Percentiles rank a stretch among this genome's conserved stretches.
These are phyloP conservation scores for Butyriboletus loyo DNA, from an alignment of 768 basidiomycete species.

Conservation along the genomic window DNA sequence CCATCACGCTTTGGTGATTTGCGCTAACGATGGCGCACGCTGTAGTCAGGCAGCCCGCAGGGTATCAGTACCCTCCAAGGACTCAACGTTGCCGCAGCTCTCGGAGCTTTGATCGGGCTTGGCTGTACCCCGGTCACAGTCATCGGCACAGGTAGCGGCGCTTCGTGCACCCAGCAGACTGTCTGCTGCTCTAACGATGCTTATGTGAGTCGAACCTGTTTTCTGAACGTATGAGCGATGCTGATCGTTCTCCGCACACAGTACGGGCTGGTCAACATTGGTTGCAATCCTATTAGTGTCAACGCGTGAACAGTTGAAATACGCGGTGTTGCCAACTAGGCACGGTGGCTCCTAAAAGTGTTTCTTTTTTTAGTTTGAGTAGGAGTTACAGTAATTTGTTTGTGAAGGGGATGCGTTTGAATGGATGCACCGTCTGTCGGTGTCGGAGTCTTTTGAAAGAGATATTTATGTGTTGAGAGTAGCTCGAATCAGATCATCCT, in stretches of 20 bases:
- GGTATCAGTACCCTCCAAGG: background rate
- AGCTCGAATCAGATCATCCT: too few species aligned
- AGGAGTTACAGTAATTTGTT: too few species aligned
- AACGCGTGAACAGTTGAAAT: background rate
- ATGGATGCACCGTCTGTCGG: too few species aligned
- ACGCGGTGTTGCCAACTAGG: background rate
- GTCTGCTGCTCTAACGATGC: conserved; percentile 15
- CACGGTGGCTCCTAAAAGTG: too few species aligned
- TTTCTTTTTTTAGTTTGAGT: too few species aligned
- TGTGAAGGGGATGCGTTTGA: too few species aligned
- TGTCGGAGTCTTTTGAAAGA: too few species aligned
- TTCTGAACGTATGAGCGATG: background rate
- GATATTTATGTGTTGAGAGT: too few species aligned
- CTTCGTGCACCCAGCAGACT: background rate
- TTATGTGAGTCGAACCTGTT: background rate
- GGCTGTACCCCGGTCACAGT: background rate
- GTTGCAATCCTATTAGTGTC: conserved; percentile 10
- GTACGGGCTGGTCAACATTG: conserved; percentile 10
- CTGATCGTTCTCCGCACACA: background rate
- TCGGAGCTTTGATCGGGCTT: conserved; percentile 5
- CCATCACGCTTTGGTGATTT: too few species aligned
- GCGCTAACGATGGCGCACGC: background rate
- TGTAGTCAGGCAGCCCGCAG: background rate
- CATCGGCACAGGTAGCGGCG: background rate
- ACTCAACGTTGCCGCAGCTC: background rate